These are phyloP conservation scores for Paraconiothyrium sp. DNA, from an alignment of 2,329 filamentous ascomycete genomes.

Conservation along the genomic window DNA sequence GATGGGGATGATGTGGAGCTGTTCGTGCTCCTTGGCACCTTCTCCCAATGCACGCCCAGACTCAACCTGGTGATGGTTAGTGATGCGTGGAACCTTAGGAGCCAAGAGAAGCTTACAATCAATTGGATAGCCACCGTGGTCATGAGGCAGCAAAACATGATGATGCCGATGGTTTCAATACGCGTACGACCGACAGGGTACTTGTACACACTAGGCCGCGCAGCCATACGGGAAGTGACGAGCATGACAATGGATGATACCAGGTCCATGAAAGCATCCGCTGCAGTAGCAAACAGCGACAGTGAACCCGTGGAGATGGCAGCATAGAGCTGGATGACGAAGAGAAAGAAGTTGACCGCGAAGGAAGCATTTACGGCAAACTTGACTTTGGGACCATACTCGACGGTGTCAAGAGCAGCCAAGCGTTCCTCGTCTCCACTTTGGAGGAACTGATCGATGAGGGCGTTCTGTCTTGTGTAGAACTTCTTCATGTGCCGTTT, in stretches of 20 bases:
- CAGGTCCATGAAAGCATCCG: slow-evolving; percentile 73
- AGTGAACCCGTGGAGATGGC: slow-evolving; percentile 68
- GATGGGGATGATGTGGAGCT: slow-evolving; percentile 64
- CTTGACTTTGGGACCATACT: slow-evolving; percentile 55
- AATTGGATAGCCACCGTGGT: slow-evolving; percentile 72
- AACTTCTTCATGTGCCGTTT: slow-evolving; percentile 53
- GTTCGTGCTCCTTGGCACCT: slow-evolving; percentile 54
- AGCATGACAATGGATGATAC: slow-evolving; percentile 72
- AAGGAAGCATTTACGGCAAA: slow-evolving; percentile 53
- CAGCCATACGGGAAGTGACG: slow-evolving; percentile 67
- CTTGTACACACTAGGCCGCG: slow-evolving; percentile 68
- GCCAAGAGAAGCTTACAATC: slow-evolving; percentile 55
- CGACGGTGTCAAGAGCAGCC: slow-evolving; percentile 60
- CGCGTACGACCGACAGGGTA: slow-evolving; percentile 70
- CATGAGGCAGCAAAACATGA: slow-evolving; percentile 73
- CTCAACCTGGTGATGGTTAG: slow-evolving; percentile 55
- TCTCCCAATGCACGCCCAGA: slow-evolving; percentile 63
- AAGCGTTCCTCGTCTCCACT: slow-evolving; percentile 65
- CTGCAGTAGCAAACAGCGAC: slow-evolving; percentile 71
- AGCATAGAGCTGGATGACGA: slow-evolving; percentile 68
- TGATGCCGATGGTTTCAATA: slow-evolving; percentile 71
- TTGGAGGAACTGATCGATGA: slow-evolving; percentile 61
- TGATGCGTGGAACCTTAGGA: neutral
- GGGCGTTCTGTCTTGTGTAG: slow-evolving; percentile 52
- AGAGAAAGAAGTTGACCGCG: slow-evolving; percentile 57